Evolutionary conservation across 352 stramenopile genomes (phyloP), one percentile per base, ranked within the genome.

Genomic region (Globisporangium alternatum): DNA sequence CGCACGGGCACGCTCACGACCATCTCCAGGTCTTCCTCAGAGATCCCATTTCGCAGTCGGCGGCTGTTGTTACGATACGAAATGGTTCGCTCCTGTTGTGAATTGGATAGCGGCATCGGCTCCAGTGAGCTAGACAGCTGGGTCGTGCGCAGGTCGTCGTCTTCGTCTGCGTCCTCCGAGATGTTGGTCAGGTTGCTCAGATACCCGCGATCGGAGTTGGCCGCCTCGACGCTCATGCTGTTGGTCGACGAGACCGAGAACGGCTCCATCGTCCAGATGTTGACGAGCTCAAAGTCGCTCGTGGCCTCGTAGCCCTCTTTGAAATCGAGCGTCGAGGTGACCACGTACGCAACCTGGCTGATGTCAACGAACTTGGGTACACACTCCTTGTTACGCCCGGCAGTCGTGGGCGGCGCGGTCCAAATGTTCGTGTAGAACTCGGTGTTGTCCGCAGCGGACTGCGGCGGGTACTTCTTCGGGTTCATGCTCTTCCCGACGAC

Each of bases 361-460:
- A 94, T 90, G 60, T 94, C 85, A 31, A 94, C 78, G 39, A 86
- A 79, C 64, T 75, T 78, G 43, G 47, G 62, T 35, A 67, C 63
- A 51, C 62, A 71, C 65, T 76, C 74, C 44, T 52, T 17, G 22
- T 75, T 61, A 9, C 33, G 48, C 15, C 52, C 49, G 25, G 62
- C 68, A 0, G 66, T 64, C 56, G 74, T 68, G 3, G 68, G 52
- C 21, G 64, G 47, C 28, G 61, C 53, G 10, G 73, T 75, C 84
- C 84, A 93, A 59, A 93, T 93, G 78, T 93, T 93, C 43, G 74
- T 74, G 72, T 93, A 93, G 70, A 93, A 93, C 49, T 88, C 84
- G 52, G 68, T 86, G 68, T 91, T 80, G 57, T 93, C 84, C 28
- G 55, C 39, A 0, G 72, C 64, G 31, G 66, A 57, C 51, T 57